Conservation (phyloP, 179 eudicot species). For the Silene vulgaris region DNA sequence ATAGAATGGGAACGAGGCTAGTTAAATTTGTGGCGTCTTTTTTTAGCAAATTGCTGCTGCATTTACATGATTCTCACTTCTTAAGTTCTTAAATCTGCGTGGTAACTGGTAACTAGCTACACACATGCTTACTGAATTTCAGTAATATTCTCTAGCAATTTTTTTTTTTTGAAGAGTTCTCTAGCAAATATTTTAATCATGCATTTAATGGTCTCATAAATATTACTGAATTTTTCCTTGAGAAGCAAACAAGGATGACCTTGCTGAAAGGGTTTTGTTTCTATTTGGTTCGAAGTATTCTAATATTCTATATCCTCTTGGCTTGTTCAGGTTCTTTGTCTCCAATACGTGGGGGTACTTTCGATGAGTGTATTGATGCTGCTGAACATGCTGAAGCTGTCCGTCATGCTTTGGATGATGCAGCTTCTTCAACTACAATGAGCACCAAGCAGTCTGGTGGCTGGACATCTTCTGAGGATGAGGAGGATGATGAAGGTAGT, state of each 20-base stretch:
- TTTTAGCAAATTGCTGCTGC: background rate
- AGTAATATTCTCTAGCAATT: background rate
- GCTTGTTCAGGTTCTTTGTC: slow-evolving; percentile 56
- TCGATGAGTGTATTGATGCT: slow-evolving; percentile 45
- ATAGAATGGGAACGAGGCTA: background rate
- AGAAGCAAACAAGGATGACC: background rate
- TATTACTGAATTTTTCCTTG: background rate
- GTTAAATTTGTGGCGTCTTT: background rate
- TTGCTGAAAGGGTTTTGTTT: background rate
- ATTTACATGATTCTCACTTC: background rate
- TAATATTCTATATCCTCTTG: slow-evolving; percentile 1
- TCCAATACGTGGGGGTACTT: slow-evolving; percentile 48
- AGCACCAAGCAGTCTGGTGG: slow-evolving; percentile 34
- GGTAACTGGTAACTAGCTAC: no score
- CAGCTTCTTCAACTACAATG: slow-evolving; percentile 54
- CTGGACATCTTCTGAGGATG: slow-evolving; percentile 90
- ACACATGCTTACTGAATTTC: background rate
- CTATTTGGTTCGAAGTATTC: background rate
- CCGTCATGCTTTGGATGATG: slow-evolving; percentile 53
- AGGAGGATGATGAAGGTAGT: slow-evolving; percentile 67
- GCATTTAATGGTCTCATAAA: background rate
- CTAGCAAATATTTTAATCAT: background rate
- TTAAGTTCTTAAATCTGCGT: no score
- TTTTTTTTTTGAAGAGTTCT: background rate
- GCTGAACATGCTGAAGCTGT: slow-evolving; percentile 52